Evolutionary conservation across 1,284 basidiomycete genomes (phyloP).

Genomic region (Omphalotus olearius): DNA sequence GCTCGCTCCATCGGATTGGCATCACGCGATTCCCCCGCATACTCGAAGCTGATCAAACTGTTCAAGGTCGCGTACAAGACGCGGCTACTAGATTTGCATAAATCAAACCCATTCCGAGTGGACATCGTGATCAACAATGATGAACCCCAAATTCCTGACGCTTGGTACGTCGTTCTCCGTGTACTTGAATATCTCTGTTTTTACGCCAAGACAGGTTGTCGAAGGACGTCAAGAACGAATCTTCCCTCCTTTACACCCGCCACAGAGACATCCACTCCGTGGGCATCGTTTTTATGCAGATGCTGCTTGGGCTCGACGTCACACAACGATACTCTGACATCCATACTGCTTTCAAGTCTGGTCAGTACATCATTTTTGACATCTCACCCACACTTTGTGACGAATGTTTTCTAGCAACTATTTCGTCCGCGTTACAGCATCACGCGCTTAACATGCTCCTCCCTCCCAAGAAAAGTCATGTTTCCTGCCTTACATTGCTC

Average conservation of each 20-base stretch:
- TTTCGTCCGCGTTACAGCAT: conserved; percentile 45
- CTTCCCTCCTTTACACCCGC: conserved; percentile 63
- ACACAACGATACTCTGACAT: conserved; percentile 36
- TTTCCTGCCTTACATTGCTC: conserved; percentile 44
- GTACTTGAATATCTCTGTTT: neutral
- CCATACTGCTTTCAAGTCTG: conserved; percentile 39
- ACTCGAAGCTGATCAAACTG: conserved; percentile 61
- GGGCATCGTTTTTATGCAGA: conserved; percentile 71
- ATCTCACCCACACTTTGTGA: neutral
- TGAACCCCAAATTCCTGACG: conserved; percentile 47
- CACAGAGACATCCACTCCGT: conserved; percentile 72
- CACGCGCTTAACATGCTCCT: conserved; percentile 56
- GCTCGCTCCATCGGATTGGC: conserved; percentile 56
- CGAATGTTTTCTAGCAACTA: conserved; percentile 35
- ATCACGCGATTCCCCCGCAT: conserved; percentile 40
- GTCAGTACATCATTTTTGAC: conserved; percentile 24
- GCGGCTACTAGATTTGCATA: conserved; percentile 64
- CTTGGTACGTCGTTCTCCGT: conserved; percentile 41
- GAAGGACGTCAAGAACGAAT: conserved; percentile 63
- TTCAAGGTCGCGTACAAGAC: conserved; percentile 61
- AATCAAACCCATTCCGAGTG: conserved; percentile 65
- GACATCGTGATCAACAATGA: conserved; percentile 33
- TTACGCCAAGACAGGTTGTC: conserved; percentile 44
- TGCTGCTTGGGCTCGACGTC: conserved; percentile 70
- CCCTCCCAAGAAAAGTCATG: conserved; percentile 50